phyloP scores from a whole-genome alignment of 345 rosid species.

The Crucihimalaya himalaica region DNA sequence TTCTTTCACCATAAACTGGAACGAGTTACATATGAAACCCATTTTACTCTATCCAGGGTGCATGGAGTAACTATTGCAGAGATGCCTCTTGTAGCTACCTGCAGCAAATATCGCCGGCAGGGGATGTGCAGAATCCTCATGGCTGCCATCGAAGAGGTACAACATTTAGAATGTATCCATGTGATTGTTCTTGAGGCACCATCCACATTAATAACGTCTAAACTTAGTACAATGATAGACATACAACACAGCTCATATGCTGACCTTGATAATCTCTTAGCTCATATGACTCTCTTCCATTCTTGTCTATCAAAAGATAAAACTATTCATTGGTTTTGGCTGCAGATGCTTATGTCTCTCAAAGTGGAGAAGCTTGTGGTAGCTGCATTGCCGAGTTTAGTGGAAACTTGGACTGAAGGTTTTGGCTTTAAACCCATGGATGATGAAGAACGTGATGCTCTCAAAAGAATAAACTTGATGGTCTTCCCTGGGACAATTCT shows the following conservation, averaged over 20 bases:
- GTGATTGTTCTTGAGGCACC: conserved; percentile 12
- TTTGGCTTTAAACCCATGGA: conserved; percentile 73
- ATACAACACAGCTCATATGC: neutral
- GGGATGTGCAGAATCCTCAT: conserved; percentile 91
- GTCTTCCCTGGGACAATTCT: conserved; percentile 81
- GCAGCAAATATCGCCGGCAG: conserved; percentile 80
- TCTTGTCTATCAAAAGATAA: neutral
- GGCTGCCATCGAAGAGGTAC: conserved; percentile 84
- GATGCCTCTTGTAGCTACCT: conserved; percentile 98
- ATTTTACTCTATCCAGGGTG: conserved; percentile 52
- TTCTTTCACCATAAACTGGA: neutral
- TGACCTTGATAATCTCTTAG: conserved; percentile 2
- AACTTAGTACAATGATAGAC: neutral
- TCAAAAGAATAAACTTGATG: conserved; percentile 72
- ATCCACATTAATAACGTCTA: conserved; percentile 18
- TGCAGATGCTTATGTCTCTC: conserved; percentile 69
- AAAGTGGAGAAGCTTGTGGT: conserved; percentile 87
- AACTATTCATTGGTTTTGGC: conserved; percentile 24
- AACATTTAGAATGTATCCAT: neutral
- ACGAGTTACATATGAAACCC: conserved; percentile 13
- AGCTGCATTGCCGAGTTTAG: conserved; percentile 80
- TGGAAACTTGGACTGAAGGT: conserved; percentile 86
- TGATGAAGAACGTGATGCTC: conserved; percentile 55
- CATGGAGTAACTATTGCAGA: conserved; percentile 86
- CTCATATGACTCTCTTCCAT: neutral